Evolutionary conservation across 345 rosid species (phyloP).

Genomic region (Durio zibethinus): DNA sequence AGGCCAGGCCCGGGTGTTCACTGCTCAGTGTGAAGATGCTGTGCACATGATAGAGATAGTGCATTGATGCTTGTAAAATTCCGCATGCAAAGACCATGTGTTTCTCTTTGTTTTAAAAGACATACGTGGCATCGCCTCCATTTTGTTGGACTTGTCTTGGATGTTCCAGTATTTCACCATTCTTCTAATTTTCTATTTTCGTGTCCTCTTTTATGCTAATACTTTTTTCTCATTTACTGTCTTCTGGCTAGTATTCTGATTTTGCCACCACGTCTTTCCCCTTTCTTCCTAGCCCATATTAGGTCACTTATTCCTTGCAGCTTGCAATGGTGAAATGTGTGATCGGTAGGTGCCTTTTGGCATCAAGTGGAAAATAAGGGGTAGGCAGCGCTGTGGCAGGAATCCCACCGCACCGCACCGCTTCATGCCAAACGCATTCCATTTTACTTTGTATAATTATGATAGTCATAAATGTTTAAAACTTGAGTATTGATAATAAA

Average conservation of each 20-base stretch:
- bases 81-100: constrained; percentile 15
- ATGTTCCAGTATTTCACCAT: not conserved
- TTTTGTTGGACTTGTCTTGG: not conserved
- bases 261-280: not conserved
- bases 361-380: too few species aligned
- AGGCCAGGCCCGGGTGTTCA: not conserved
- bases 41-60: not conserved
- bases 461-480: not conserved
- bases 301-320: not conserved
- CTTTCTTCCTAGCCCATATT: not conserved
- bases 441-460: not conserved
- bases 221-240: not conserved
- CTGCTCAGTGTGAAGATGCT: not conserved
- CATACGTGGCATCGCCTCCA: not conserved
- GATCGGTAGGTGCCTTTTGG: too few species aligned
- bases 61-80: not conserved
- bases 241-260: not conserved
- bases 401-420: too few species aligned
- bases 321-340: not conserved
- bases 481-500: not conserved
- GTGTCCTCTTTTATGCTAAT: too few species aligned
- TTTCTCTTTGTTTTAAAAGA: not conserved
- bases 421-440: not conserved
- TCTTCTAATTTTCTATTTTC: not conserved
- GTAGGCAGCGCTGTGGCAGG: too few species aligned